Evolutionary conservation across 306 rosid genomes (phyloP).

Genomic region (Sicyos edulis): DNA sequence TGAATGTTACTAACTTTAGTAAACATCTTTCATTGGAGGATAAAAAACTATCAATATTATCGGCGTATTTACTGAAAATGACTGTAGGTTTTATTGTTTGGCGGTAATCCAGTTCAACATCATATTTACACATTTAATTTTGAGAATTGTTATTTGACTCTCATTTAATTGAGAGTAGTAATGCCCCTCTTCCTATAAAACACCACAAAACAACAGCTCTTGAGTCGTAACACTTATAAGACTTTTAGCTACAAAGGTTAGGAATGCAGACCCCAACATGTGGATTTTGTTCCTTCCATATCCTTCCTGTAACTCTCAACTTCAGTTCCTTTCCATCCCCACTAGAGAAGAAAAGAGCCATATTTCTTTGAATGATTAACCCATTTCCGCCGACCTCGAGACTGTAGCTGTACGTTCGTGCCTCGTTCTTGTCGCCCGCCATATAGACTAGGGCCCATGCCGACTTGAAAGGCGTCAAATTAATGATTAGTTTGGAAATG

Average conservation of each 20-base stretch:
- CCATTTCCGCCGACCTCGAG: slow-evolving; percentile 96
- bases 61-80: too few relatives aligned
- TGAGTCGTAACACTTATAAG: slow-evolving; percentile 28
- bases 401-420: slow-evolving; percentile 89
- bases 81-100: too few relatives aligned
- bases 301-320: slow-evolving; percentile 92
- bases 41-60: not conserved
- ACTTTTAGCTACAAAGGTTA: slow-evolving; percentile 85
- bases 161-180: too few relatives aligned
- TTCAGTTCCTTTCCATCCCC: slow-evolving; percentile 97
- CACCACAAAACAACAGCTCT: slow-evolving; percentile 28
- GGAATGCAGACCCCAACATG: slow-evolving; percentile 92
- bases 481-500: too few relatives aligned
- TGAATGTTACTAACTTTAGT: slow-evolving; percentile 5
- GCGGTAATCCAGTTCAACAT: too few relatives aligned
- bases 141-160: too few relatives aligned
- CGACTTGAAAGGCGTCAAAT: slow-evolving; percentile 98
- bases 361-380: slow-evolving; percentile 85
- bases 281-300: slow-evolving; percentile 95
- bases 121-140: too few relatives aligned
- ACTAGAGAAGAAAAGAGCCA: slow-evolving; percentile 95
- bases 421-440: slow-evolving; percentile 99
- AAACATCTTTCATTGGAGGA: not conserved
- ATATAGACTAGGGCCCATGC: slow-evolving; percentile 98
- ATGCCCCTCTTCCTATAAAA: too few relatives aligned